Evolutionary conservation across 2,329 filamentous ascomycete genomes (phyloP).

Genomic region (Ceratocystis cubensis): DNA sequence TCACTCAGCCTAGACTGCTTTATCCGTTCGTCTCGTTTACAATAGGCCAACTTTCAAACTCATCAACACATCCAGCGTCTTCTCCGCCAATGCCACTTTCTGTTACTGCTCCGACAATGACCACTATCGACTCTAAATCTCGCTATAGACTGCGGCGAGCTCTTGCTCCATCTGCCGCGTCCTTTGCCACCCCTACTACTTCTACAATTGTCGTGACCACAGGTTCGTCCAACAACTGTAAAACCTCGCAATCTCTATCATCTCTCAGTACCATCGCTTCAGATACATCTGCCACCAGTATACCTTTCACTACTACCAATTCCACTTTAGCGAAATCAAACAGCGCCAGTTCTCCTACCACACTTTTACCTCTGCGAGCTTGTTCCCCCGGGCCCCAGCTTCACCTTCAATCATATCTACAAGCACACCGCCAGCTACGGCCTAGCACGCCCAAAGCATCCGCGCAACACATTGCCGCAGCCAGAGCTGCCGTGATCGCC

Average conservation of each 20-base stretch:
- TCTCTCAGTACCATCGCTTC: not conserved
- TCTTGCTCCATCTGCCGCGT: not conserved
- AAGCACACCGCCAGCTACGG: conserved; percentile 26
- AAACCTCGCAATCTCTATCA: not conserved
- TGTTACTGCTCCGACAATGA: not conserved
- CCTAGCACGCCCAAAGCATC: conserved; percentile 33
- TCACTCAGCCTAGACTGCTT: no score
- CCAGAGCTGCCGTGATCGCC: conserved; percentile 47
- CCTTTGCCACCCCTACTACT: conserved; percentile 1
- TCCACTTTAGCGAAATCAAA: not conserved
- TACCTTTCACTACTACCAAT: no score
- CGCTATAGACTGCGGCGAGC: not conserved
- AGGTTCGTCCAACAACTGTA: not conserved
- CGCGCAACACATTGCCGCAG: conserved; percentile 41
- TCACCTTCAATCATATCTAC: not conserved
- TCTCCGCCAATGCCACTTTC: not conserved
- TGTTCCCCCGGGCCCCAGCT: not conserved
- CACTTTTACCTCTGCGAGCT: no score
- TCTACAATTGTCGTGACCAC: not conserved
- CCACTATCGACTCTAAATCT: not conserved
- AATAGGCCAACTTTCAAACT: no score
- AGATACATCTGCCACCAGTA: not conserved
- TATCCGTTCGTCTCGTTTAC: no score
- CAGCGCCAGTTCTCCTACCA: not conserved
- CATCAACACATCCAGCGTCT: not conserved